Base-by-base conservation (phyloP, 1,139 yeast genomes). In the Suhomyces panamericanus region DNA sequence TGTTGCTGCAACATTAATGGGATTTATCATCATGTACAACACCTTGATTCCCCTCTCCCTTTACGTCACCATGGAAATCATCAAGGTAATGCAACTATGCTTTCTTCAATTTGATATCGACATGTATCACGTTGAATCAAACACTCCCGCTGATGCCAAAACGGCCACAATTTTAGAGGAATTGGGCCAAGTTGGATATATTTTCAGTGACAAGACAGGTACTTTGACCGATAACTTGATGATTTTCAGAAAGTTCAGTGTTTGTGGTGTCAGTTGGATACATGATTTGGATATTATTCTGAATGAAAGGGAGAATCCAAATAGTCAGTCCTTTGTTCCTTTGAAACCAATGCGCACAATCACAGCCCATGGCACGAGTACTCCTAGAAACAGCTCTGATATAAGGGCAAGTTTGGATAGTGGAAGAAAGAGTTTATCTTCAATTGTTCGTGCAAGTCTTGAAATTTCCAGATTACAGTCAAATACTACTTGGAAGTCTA, bases 171-270 rank as follows among this genome's bases (percentile, higher is more conserved):
- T 93, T 54, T 77, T 93, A 53, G 99, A 95, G 62, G 99, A 95
- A 64, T 72, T 95, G 55, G 99, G 99, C 3, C 99, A 95, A 62
- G 98, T 95, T 0, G 85, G 96, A 43, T 91, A 91, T 58, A 78
- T 95, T 5, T 95, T 95, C 63, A 87, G 96, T 52, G 99, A 95
- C 64, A 95, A 95, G 64, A 95, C 99, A 0, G 99, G 99, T 11
- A 95, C 99, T 0, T 75, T 95, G 49, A 95, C 99, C 0, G 96
- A 90, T 58, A 90, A 90, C 60, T 68, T 81, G 55, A 90, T 90
- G 97, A 69, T 89, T 24, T 90, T 90, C 60, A 74, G 96, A 41
- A 89, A 88, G 57, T 78, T 90, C 52, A 81, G 93, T 17, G 83
- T 90, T 6, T 86, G 87, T 49, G 99, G 99, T 1, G 77, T 85